Base-by-base conservation (phyloP, 2,329 filamentous ascomycete species). In the Alternaria consortialis region DNA sequence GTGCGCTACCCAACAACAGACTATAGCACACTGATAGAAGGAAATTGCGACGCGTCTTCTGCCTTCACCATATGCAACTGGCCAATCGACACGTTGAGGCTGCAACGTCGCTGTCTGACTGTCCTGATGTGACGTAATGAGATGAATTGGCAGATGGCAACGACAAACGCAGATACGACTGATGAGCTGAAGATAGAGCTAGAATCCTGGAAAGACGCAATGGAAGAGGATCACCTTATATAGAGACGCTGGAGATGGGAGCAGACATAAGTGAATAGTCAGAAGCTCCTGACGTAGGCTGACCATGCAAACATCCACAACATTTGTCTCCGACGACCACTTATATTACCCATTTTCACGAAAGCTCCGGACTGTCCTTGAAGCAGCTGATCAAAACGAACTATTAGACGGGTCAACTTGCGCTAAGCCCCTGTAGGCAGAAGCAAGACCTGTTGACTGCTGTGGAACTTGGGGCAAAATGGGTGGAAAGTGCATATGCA, bases 341-440 rank as follows among this genome's bases (percentile, higher is more conserved):
- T 42, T 27, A 20, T 25, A 29, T 29, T 29, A 47, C 31, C 32
- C 20, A 13, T n/a, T 11, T 48, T 20, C 34, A 27, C 12, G 5
- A 23, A 20, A 50, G n/a, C 20, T 31, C 46, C 48, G 51, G 43
- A 9, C 17, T 46, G 43, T 53, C 44, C 20, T 40, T 7, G 17
- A 27, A 37, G 20, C 46, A 52, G 48, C 43, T 42, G 44, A 31
- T 43, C 48, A 23, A 48, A 29, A 50, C 23, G 36, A 40, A n/a
- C 5, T 13, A n/a, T 42, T 23, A 20, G 17, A 13, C 20, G 12
- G 34, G 11, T 36, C 46, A 13, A 36, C 13, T 1, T 17, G 8
- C 47, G 60, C 47, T 43, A 60, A 60, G 47, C 48, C 48, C 31
- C 53, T 36, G 9, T 15, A 63, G 48, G 48, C 53, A 46, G 37